Conservation (phyloP, 2,329 filamentous ascomycete species). For the Talaromyces atroroseus region DNA sequence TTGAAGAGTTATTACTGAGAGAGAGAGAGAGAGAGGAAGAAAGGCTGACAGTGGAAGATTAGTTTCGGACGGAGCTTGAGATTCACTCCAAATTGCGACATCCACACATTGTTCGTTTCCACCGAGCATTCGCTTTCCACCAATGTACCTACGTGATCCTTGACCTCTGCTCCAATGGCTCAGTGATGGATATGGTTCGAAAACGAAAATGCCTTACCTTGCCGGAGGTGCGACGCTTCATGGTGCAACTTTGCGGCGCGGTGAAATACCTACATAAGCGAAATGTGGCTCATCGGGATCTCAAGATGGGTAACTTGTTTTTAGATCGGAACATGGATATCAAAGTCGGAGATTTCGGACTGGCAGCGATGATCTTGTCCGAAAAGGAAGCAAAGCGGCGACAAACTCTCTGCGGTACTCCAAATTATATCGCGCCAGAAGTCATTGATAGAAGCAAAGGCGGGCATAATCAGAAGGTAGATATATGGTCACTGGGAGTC, state of each 20-base stretch:
- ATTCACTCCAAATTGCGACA: conserved; percentile 98
- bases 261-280: conserved; percentile 97
- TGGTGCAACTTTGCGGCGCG: conserved; percentile 89
- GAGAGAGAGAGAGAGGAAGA: not conserved
- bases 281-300: conserved; percentile 90
- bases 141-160: conserved; percentile 89
- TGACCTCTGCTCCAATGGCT: conserved; percentile 91
- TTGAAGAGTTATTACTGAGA: not conserved
- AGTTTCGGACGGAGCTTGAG: conserved; percentile 79
- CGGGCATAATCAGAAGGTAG: conserved; percentile 95
- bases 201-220: conserved; percentile 84
- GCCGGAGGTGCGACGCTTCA: conserved; percentile 88
- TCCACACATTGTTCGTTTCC: conserved; percentile 91
- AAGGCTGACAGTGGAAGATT: conserved; percentile 1
- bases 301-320: conserved; percentile 98
- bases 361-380: conserved; percentile 85
- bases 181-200: conserved; percentile 96
- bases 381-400: conserved; percentile 81
- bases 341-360: conserved; percentile 94
- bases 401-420: conserved; percentile 92
- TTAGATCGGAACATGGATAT: conserved; percentile 93
- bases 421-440: conserved; percentile 97
- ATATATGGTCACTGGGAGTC: conserved; percentile 96
- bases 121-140: conserved; percentile 86
- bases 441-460: conserved; percentile 91